These are phyloP conservation scores for Tetrastigma voinierianum DNA, from an alignment of 164 flowering plant genomes.

Conservation along the genomic window DNA sequence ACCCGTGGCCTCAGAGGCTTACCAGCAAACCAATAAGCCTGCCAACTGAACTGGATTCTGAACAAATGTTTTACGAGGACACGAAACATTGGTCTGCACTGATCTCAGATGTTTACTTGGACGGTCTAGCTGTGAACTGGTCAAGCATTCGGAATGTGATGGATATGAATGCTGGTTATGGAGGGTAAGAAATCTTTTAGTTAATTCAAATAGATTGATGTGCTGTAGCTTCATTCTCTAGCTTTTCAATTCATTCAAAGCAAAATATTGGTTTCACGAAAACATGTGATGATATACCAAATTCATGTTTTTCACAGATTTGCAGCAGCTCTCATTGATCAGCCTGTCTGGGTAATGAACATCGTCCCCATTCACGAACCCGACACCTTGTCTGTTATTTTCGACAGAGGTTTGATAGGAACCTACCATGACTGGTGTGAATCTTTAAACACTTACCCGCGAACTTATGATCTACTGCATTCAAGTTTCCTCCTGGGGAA, in stretches of 20 bases:
- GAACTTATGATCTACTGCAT: constrained; percentile 88
- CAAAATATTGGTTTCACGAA: too few species aligned
- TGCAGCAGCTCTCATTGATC: constrained; percentile 76
- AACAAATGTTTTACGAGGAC: constrained; percentile 49
- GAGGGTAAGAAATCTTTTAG: constrained; percentile 61
- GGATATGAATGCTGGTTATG: constrained; percentile 98
- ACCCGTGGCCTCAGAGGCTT: constrained; percentile 85
- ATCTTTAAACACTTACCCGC: constrained; percentile 80
- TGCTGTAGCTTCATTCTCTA: too few species aligned
- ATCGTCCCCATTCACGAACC: constrained; percentile 58
- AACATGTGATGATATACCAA: neutral
- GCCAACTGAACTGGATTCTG: constrained; percentile 37
- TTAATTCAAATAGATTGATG: neutral
- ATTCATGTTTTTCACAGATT: constrained; percentile 46
- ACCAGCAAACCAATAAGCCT: constrained; percentile 60
- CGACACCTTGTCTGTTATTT: constrained; percentile 70
- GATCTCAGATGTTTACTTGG: constrained; percentile 66
- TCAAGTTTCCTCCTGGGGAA: constrained; percentile 63
- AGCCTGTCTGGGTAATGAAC: constrained; percentile 90
- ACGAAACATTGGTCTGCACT: constrained; percentile 61
- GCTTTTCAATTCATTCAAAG: too few species aligned
- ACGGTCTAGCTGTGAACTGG: constrained; percentile 67
- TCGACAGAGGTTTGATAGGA: constrained; percentile 85
- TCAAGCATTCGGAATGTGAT: constrained; percentile 75
- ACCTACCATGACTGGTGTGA: constrained; percentile 94